These are phyloP conservation scores for Plasmodium sp. DNA, from an alignment of 169 alveolate genomes.

Conservation along the genomic window DNA sequence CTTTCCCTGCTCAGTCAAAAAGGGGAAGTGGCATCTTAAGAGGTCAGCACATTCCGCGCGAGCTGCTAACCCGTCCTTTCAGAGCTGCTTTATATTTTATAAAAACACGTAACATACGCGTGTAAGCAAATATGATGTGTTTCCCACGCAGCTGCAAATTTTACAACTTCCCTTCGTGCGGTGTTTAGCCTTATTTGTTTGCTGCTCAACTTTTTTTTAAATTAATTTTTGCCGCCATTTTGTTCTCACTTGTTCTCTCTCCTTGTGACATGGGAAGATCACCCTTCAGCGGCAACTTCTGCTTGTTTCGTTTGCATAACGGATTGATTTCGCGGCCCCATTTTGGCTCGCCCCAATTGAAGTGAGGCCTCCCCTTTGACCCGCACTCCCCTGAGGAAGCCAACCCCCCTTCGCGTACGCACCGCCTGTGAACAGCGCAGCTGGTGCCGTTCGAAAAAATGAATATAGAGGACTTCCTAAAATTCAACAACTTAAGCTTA, in stretches of 20 bases:
- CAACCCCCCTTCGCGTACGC: background rate
- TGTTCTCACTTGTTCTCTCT: background rate
- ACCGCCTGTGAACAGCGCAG: background rate
- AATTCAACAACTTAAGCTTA: conserved; percentile 41
- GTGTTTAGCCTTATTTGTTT: background rate
- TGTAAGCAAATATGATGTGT: background rate
- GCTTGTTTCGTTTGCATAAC: background rate
- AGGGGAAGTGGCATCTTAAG: background rate
- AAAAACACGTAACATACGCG: background rate
- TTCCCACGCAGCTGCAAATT: background rate
- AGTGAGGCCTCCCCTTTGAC: background rate
- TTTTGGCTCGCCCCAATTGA: background rate
- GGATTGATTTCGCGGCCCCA: background rate
- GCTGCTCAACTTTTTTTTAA: background rate
- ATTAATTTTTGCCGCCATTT: background rate
- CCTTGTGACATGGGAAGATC: background rate
- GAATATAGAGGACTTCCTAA: conserved; percentile 62
- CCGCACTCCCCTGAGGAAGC: background rate
- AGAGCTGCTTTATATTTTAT: background rate
- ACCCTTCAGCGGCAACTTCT: background rate
- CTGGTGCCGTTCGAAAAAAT: conserved; percentile 2
- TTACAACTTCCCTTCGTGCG: background rate
- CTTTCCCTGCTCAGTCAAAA: background rate
- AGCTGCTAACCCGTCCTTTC: background rate
- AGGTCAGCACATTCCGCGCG: background rate